Evolutionary conservation across 2,329 filamentous ascomycete species (phyloP).

Genomic region (Fusarium pseudoanthophilum): DNA sequence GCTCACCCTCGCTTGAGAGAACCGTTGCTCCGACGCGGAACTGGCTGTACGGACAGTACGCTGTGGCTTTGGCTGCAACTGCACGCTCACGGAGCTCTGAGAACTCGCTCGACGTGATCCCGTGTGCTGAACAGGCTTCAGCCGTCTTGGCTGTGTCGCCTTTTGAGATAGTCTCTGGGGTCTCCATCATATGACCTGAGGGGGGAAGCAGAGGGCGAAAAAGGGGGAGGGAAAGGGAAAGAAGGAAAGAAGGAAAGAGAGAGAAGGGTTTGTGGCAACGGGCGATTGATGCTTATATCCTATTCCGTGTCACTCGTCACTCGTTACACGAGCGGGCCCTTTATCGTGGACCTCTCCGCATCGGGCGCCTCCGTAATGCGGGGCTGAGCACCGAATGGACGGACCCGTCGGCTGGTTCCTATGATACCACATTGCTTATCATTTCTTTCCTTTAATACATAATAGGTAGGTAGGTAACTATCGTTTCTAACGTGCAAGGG

Average conservation of each 20-base stretch:
- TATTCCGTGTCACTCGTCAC: conserved; percentile 27
- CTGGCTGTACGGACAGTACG: conserved; percentile 93
- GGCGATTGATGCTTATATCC: conserved; percentile 19
- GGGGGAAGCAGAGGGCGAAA: not conserved
- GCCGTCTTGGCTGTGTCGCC: conserved; percentile 44
- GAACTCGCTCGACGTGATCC: conserved; percentile 73
- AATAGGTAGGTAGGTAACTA: not conserved
- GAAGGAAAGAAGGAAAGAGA: not conserved
- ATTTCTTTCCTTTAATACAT: not conserved
- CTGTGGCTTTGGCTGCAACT: conserved; percentile 76
- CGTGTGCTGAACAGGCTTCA: conserved; percentile 48
- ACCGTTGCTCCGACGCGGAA: conserved; percentile 91
- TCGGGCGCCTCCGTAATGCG: conserved; percentile 41
- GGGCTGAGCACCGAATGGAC: conserved; percentile 37
- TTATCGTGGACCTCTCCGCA: conserved; percentile 39
- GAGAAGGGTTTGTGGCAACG: not conserved
- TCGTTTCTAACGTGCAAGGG: not conserved
- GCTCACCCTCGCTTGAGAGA: conserved; percentile 62
- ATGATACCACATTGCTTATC: not conserved
- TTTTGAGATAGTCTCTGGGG: conserved; percentile 42
- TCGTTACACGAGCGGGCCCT: conserved; percentile 29
- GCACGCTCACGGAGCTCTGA: conserved; percentile 69
- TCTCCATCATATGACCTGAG: conserved; percentile 24
- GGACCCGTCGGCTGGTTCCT: conserved; percentile 22
- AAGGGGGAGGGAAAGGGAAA: not conserved